Percentiles rank a stretch among this genome's conserved stretches.
These are phyloP conservation scores for Geum urbanum DNA, from an alignment of 306 rosid genomes.

Conservation along the genomic window DNA sequence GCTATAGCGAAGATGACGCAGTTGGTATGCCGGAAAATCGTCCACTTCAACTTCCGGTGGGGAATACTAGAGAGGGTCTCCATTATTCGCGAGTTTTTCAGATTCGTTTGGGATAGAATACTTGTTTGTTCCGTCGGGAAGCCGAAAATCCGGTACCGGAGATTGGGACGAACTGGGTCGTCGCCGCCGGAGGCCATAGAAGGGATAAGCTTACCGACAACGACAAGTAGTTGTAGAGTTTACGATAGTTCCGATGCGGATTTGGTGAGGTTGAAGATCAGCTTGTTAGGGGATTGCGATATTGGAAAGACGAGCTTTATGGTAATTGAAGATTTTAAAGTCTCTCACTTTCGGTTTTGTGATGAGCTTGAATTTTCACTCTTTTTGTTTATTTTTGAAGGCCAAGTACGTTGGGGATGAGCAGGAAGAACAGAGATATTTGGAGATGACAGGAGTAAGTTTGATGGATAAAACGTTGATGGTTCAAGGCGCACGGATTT, in stretches of 20 bases:
- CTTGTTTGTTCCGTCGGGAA: slow-evolving; percentile 59
- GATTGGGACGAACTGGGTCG: slow-evolving; percentile 33
- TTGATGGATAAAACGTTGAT: slow-evolving; percentile 74
- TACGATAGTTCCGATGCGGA: slow-evolving; percentile 63
- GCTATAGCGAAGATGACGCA: slow-evolving; percentile 58
- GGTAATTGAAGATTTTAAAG: slow-evolving; percentile 40
- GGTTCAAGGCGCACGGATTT: slow-evolving; percentile 76
- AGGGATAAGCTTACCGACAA: slow-evolving; percentile 4
- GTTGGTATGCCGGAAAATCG: slow-evolving; percentile 49
- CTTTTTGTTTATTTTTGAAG: slow-evolving; percentile 27
- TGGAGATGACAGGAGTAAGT: slow-evolving; percentile 80
- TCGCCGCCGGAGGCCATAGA: slow-evolving; percentile 9
- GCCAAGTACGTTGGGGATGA: slow-evolving; percentile 85
- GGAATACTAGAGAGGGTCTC: slow-evolving; percentile 47
- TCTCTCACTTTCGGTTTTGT: background rate
- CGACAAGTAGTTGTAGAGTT: slow-evolving; percentile 8
- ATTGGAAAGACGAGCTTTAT: slow-evolving; percentile 90
- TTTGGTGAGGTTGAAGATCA: slow-evolving; percentile 77
- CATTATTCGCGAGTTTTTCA: slow-evolving; percentile 58
- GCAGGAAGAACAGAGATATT: slow-evolving; percentile 53
- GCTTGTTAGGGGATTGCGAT: slow-evolving; percentile 87
- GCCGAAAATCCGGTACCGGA: slow-evolving; percentile 36
- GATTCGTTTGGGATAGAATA: slow-evolving; percentile 66
- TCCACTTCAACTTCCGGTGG: slow-evolving; percentile 53
- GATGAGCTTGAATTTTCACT: background rate